phyloP scores from a whole-genome alignment of 148 eudicot genomes.

The Diospyros lotus region DNA sequence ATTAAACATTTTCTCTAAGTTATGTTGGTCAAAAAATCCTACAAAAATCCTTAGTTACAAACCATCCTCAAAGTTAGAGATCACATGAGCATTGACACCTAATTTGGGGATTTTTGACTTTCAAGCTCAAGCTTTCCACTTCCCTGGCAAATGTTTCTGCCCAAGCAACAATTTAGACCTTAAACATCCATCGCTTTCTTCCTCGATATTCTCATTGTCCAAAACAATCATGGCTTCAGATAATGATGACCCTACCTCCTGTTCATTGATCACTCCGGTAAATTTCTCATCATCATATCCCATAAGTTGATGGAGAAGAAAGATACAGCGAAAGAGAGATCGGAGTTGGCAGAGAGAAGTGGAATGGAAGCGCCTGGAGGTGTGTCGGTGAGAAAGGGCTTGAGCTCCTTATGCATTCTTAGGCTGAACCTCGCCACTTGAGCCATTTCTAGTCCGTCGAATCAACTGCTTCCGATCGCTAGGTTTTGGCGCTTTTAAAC shows the following conservation, averaged over 20 bases:
- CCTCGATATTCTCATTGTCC: conserved; percentile 54
- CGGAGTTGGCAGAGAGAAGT: conserved; percentile 21
- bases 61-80: too few species aligned
- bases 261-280: conserved; percentile 1
- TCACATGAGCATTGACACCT: too few species aligned
- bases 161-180: not conserved
- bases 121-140: not conserved
- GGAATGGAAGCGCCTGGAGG: conserved; percentile 28
- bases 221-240: not conserved
- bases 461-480: too few species aligned
- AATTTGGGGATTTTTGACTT: not conserved
- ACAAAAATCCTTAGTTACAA: too few species aligned
- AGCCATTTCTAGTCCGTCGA: not conserved
- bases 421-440: conserved; percentile 32
- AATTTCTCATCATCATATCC: not conserved
- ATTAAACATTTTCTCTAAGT: too few species aligned
- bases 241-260: not conserved
- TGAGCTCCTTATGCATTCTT: conserved; percentile 9
- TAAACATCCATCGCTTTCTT: conserved; percentile 21
- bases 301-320: conserved; percentile 17
- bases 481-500: not conserved
- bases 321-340: conserved; percentile 24
- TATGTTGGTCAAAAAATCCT: too few species aligned
- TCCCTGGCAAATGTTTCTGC: conserved; percentile 27
- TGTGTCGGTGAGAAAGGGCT: conserved; percentile 54